Base-by-base conservation (phyloP, 225 moss, liverwort and hornwort genomes). In the Bryum argenteum region DNA sequence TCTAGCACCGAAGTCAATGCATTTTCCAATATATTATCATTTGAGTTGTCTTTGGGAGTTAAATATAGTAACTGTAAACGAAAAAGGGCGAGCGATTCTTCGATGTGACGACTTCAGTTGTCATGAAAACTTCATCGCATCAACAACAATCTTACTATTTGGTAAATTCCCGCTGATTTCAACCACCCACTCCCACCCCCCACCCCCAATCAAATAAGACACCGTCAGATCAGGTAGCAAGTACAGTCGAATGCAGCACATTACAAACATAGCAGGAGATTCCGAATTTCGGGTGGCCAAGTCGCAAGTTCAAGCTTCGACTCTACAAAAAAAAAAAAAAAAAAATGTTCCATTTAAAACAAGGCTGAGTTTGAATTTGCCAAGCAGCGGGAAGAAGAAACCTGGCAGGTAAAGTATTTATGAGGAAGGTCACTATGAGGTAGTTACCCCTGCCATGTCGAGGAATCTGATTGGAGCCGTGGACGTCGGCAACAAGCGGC, bases 401-500 rank as follows among this genome's bases (percentile, higher is more conserved):
- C 47, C 56, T 56, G 45, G 73, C 33, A 65, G 28, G 14, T 3
- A 18, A 19, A 63, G 21, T 42, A 16, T 66, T 57, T 21, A 58
- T 48, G 12, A 11, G 33, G 6, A 1, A 6, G 8, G 39, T 38
- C 57, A 12, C 38, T 45, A 66, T 66, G 6, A 47, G 66, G 66
- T 11, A 11, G 39, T 9, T 58, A 11, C 47, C 18, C 17, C 24
- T 64, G 1, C 15, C 20, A 42, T 2, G 9, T 6, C 17, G 37
- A 13, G 9, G n/a, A 12, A 12, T 62, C 40, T 53, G 23, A 41
- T 62, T 44, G 0, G 11, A 22, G 20, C 50, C 47, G 47, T 37
- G 20, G 14, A 37, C 61, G 1, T n/a, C 63, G 10, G 63, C 42
- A 63, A 40, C 72, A 45, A 37, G 33, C 48, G 57, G 74, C 37